Evolutionary conservation across 495 filamentous ascomycete species (phyloP), one percentile per base, ranked within the genome.

Genomic region (Xylaria longipes): DNA sequence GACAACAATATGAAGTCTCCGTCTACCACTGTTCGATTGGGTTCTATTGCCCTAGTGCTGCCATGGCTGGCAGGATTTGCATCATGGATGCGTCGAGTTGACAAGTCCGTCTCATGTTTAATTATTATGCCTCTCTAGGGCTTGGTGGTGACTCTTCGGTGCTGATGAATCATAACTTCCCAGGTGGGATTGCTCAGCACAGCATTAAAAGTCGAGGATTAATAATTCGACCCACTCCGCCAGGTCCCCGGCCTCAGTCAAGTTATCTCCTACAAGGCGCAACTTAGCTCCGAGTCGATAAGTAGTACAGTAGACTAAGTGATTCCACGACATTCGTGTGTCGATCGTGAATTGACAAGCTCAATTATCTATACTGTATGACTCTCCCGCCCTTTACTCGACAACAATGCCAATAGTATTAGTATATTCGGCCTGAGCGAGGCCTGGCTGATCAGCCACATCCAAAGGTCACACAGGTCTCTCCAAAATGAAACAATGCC

Each of bases 121-220:
- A 70, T 70, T 64, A 64, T 46, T 33, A 63, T 33, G 64, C 43
- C 12, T 12, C 25, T 31, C 35, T 54, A n/a, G n/a, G 57, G 25
- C 45, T 54, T 64, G 58, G 35, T 57, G 52, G 70, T 72, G 70
- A 72, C 64, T 72, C 70, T 48, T 20, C 48, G 33, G 37, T 65
- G 69, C 70, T 72, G 70, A 67, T 72, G 70, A 72, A 68, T 72
- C 70, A 72, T 72, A 7, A 29, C 25, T n/a, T n/a, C n/a, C n/a
- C n/a, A n/a, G n/a, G n/a, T 5, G 29, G 54, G 70, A 63, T 72
- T 72, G 61, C 70, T 72, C 70, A 66, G 70, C 68, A 64, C 56
- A 39, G 43, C 41, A 52, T 20, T 11, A 33, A 43, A 70, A 5
- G 27, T 43, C 56, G 41, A 41, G 25, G 57, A 70, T 70, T 70